These are phyloP conservation scores for Elymus sibiricus DNA, from an alignment of 176 grass and related monocot genomes.

Conservation along the genomic window DNA sequence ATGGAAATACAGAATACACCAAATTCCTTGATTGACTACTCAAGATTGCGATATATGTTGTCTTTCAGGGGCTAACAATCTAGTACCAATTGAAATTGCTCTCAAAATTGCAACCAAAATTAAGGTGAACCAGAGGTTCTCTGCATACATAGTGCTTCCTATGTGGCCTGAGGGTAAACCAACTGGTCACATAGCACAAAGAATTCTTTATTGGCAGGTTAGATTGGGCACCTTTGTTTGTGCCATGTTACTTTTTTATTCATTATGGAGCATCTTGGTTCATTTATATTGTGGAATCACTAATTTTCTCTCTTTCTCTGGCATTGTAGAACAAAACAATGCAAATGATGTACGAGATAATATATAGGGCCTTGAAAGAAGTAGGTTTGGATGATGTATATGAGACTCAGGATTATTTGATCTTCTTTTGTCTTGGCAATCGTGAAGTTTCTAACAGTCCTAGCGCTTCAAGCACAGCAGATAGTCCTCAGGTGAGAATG, in stretches of 20 bases:
- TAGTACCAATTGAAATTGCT: slow-evolving; percentile 85
- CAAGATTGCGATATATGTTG: neutral
- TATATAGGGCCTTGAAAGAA: slow-evolving; percentile 69
- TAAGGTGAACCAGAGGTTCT: slow-evolving; percentile 76
- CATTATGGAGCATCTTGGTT: neutral
- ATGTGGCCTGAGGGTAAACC: slow-evolving; percentile 99
- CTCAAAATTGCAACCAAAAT: slow-evolving; percentile 97
- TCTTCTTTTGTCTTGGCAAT: slow-evolving; percentile 87
- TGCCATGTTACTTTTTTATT: neutral
- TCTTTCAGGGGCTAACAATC: slow-evolving; percentile 75
- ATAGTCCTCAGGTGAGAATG: slow-evolving; percentile 53
- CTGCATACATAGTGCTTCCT: slow-evolving; percentile 78
- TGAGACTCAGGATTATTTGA: slow-evolving; percentile 76
- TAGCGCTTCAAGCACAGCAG: slow-evolving; percentile 31
- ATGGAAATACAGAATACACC: neutral
- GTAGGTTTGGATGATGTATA: slow-evolving; percentile 49
- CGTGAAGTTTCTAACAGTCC: slow-evolving; percentile 47
- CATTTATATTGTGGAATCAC: neutral
- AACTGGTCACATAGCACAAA: slow-evolving; percentile 58
- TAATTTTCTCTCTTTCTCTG: neutral
- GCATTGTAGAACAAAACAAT: slow-evolving; percentile 63
- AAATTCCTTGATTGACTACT: neutral
- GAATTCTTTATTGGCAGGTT: slow-evolving; percentile 91
- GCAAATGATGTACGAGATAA: slow-evolving; percentile 90
- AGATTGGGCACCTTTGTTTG: slow-evolving; percentile 7